A percentile compares a stretch with the other conserved stretches of the same genome.
Conservation (phyloP, 139 green algal species). For the Bryopsis sp. region DNA sequence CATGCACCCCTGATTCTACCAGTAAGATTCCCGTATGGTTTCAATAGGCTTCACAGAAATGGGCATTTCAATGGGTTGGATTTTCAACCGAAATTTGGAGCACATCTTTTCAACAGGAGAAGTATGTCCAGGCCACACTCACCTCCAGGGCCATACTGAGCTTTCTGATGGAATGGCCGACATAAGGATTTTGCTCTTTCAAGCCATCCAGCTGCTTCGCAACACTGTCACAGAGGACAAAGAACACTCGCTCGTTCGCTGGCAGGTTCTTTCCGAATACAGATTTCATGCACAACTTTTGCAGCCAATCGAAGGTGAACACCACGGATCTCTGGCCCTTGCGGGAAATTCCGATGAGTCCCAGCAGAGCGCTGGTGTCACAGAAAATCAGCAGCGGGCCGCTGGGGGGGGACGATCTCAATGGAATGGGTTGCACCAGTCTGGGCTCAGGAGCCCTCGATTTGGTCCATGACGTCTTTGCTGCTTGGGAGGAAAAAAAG, state of each 20-base stretch:
- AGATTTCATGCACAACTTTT: slow-evolving; percentile 28
- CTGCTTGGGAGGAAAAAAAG: too few species aligned
- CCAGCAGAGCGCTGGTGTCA: slow-evolving; percentile 60
- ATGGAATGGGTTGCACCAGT: too few species aligned
- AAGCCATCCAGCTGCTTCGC: slow-evolving; percentile 69
- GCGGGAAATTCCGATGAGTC: slow-evolving; percentile 47
- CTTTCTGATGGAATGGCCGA: slow-evolving; percentile 6
- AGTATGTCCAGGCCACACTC: too few species aligned
- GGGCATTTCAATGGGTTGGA: too few species aligned
- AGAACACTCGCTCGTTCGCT: slow-evolving; percentile 42
- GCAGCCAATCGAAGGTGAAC: slow-evolving; percentile 23
- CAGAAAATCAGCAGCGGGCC: slow-evolving; percentile 60
- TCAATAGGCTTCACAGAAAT: too few species aligned
- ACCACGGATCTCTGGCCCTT: background rate
- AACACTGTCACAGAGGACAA: slow-evolving; percentile 55
- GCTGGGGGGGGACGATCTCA: too few species aligned
- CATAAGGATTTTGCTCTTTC: slow-evolving; percentile 36
- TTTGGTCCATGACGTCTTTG: too few species aligned
- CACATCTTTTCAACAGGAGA: too few species aligned
- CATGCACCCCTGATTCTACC: too few species aligned
- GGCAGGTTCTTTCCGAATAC: slow-evolving; percentile 50
- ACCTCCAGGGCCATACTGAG: slow-evolving; percentile 53
- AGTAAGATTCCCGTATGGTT: too few species aligned
- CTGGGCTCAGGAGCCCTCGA: too few species aligned
- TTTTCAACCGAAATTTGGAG: too few species aligned